Evolutionary conservation across 2,329 filamentous ascomycete species (phyloP).

Genomic region (Dothideomycetidae sp.): DNA sequence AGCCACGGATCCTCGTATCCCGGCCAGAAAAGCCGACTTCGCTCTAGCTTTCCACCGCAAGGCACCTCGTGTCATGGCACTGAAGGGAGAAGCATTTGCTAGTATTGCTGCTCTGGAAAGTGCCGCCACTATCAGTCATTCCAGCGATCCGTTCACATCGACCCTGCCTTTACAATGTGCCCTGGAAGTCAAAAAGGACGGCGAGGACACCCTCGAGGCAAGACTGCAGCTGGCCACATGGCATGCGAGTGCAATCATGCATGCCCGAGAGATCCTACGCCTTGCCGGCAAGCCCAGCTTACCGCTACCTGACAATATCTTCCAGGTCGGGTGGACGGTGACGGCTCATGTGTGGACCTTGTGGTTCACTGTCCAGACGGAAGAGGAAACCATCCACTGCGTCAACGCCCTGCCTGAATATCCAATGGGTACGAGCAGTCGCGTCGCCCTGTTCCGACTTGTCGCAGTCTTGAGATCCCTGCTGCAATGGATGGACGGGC

Average conservation of each 20-base stretch:
- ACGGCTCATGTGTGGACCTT: background rate
- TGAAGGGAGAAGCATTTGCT: no score
- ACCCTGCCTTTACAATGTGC: constrained; percentile 1
- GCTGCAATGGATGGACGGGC: background rate
- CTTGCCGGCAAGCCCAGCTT: background rate
- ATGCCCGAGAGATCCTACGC: background rate
- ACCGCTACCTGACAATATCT: background rate
- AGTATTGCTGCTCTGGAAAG: no score
- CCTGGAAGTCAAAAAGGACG: constrained; percentile 3
- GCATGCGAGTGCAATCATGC: constrained; percentile 3
- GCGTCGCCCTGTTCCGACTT: background rate
- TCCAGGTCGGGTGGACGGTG: background rate
- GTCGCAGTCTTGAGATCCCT: background rate
- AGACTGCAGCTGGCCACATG: constrained; percentile 2
- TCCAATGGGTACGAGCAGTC: background rate
- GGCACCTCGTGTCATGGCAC: no score
- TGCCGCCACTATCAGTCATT: no score
- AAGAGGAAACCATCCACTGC: background rate
- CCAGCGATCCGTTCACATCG: background rate
- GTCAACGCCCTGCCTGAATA: background rate
- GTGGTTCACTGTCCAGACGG: background rate
- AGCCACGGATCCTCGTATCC: no score
- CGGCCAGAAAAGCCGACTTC: no score
- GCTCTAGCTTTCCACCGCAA: no score
- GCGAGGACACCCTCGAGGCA: background rate